phyloP scores from a whole-genome alignment of 176 grass and related monocot species.

The Olyra latifolia region DNA sequence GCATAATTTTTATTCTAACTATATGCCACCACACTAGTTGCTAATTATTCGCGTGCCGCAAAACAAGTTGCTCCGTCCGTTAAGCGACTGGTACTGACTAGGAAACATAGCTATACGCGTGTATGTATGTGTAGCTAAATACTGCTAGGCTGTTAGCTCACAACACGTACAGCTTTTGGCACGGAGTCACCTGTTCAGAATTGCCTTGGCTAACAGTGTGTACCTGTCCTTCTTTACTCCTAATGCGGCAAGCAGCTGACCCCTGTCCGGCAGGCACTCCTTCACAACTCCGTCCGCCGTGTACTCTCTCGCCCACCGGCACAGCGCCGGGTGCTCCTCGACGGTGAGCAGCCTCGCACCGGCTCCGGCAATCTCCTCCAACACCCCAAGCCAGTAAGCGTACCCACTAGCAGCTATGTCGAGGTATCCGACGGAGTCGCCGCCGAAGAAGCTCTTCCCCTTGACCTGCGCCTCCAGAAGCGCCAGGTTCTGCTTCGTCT shows the following conservation, averaged over 20 bases:
- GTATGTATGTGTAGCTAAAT: too few relatives aligned
- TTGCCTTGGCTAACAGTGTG: background rate
- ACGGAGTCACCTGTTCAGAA: too few relatives aligned
- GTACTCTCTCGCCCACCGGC: background rate
- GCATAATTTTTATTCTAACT: too few relatives aligned
- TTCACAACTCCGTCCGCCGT: background rate
- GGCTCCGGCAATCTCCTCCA: conserved; percentile 1
- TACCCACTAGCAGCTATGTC: background rate
- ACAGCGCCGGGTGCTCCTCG: background rate
- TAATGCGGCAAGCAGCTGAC: background rate
- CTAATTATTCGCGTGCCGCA: too few relatives aligned
- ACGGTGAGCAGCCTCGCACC: background rate
- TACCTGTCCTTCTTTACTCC: background rate
- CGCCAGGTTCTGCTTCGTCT: background rate
- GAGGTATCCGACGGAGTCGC: conserved; percentile 7
- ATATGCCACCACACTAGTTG: too few relatives aligned
- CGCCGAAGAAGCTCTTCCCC: conserved; percentile 1
- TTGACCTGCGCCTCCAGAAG: background rate
- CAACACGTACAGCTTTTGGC: too few relatives aligned
- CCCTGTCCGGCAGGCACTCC: background rate
- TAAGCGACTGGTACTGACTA: too few relatives aligned
- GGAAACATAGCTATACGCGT: too few relatives aligned
- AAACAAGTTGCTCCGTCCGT: too few relatives aligned
- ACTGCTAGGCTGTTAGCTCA: too few relatives aligned
- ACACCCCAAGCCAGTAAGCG: background rate